These are phyloP conservation scores for Fusarium marasasianum DNA, from an alignment of 2,329 filamentous ascomycete species.

Conservation along the genomic window DNA sequence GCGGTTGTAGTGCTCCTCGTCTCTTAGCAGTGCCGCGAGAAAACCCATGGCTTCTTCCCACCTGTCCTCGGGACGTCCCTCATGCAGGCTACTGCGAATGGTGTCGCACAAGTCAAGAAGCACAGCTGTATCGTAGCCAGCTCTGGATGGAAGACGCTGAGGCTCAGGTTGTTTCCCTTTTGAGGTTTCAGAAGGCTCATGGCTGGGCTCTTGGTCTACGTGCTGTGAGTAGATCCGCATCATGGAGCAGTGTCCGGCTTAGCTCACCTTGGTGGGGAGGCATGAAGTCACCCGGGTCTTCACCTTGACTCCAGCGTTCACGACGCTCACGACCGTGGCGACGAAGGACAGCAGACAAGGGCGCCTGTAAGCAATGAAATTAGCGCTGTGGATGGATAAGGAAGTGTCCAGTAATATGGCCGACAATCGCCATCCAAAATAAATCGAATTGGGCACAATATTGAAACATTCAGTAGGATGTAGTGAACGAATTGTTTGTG, in stretches of 20 bases:
- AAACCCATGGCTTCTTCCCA: constrained; percentile 52
- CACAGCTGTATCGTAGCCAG: constrained; percentile 26
- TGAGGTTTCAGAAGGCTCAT: constrained; percentile 12
- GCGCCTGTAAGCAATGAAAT: constrained; percentile 25
- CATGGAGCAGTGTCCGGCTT: not conserved
- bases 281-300: constrained; percentile 27
- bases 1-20: constrained; percentile 49
- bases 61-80: constrained; percentile 46
- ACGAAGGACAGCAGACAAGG: constrained; percentile 22
- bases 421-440: not conserved
- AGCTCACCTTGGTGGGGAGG: constrained; percentile 31
- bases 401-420: not conserved
- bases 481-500: not conserved
- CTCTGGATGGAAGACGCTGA: not conserved
- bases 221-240: constrained; percentile 20
- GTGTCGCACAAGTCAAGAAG: constrained; percentile 54
- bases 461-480: not conserved
- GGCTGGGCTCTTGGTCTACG: constrained; percentile 23
- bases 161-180: constrained; percentile 1
- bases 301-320: constrained; percentile 18
- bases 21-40: constrained; percentile 50
- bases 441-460: not conserved
- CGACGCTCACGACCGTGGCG: constrained; percentile 5
- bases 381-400: not conserved
- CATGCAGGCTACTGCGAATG: constrained; percentile 49